Percentiles rank a stretch among this genome's conserved stretches.
phyloP scores from a whole-genome alignment of 73 alveolate genomes.

The Stentor coeruleus region DNA sequence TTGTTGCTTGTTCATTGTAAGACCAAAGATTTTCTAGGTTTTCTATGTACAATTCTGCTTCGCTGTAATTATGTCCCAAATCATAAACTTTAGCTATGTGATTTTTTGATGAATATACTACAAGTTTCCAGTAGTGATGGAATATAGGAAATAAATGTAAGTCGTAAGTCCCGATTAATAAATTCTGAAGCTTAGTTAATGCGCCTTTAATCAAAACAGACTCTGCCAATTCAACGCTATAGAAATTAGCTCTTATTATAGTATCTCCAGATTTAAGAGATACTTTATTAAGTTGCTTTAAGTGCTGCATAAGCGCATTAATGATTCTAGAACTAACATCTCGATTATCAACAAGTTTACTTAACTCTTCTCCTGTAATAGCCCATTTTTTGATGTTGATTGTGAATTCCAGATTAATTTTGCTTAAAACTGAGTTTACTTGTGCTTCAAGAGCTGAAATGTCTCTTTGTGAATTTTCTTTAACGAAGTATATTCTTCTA shows the following conservation, averaged over 20 bases:
- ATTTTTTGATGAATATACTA: not conserved
- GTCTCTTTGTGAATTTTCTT: not conserved
- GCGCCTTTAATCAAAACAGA: not conserved
- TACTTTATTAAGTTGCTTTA: not conserved
- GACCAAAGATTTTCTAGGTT: not conserved
- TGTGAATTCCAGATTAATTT: not conserved
- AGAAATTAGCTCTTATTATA: no score
- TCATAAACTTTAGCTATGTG: not conserved
- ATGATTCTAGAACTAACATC: not conserved
- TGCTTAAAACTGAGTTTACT: not conserved
- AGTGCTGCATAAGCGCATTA: not conserved
- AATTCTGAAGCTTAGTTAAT: not conserved
- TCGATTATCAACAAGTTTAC: not conserved
- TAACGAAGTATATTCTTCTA: not conserved
- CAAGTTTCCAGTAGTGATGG: not conserved
- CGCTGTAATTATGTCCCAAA: not conserved
- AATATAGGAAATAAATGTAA: not conserved
- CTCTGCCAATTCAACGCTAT: not conserved
- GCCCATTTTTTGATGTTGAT: not conserved
- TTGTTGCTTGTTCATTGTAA: not conserved
- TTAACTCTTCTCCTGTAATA: not conserved
- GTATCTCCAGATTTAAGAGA: not conserved
- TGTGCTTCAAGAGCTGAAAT: no score
- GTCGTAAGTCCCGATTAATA: not conserved
- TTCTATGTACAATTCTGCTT: not conserved